Base-by-base conservation (phyloP, 352 stramenopile genomes). In the Phytophthora ohioensis region DNA sequence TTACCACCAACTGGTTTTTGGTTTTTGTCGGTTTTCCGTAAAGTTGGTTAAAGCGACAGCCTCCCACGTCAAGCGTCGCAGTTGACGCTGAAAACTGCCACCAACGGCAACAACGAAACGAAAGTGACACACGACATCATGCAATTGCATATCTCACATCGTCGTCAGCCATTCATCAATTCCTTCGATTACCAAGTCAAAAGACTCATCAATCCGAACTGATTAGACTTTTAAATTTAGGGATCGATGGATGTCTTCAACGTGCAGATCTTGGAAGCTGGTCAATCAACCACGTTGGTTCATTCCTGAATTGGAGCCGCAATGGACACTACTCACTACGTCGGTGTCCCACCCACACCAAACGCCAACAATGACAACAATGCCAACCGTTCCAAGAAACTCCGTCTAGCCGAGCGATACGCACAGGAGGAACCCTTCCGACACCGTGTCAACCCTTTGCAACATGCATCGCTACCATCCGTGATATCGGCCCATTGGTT, bases 391-490 rank as follows among this genome's bases (percentile, higher is more conserved):
- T 9, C 55, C 45, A 59, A 64, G 32, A 76, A 72, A 13, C 27
- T 61, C 11, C 31, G 59, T 7, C 46, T 71, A 5, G 62, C 32
- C 27, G 68, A 75, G 41, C 42, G 64, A 42, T 75, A 75, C 32
- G 62, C 49, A 0, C 45, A 69, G 27, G 51, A 58, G 27, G 36
- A 34, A 13, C 66, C 61, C 7, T 69, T 78, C 35, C 67, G 64
- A 59, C 5, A 34, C 47, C 51, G 69, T n/a, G 43, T 45, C 13
- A 87, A 83, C 67, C 79, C 76, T 17, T 57, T 87, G 56, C 57
- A 73, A 10, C 58, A 52, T 15, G 79, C 76, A 32, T 84, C 73
- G n/a, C 12, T 78, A 32, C 1, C 46, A 34, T 75, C 71, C 34
- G 49, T 78, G 15, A 45, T 78, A 9, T 69, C 64, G 12, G 71